Evolutionary conservation across 2,329 filamentous ascomycete species (phyloP), one percentile per base, ranked within the genome.

Genomic region (Trichoderma semiorbis): DNA sequence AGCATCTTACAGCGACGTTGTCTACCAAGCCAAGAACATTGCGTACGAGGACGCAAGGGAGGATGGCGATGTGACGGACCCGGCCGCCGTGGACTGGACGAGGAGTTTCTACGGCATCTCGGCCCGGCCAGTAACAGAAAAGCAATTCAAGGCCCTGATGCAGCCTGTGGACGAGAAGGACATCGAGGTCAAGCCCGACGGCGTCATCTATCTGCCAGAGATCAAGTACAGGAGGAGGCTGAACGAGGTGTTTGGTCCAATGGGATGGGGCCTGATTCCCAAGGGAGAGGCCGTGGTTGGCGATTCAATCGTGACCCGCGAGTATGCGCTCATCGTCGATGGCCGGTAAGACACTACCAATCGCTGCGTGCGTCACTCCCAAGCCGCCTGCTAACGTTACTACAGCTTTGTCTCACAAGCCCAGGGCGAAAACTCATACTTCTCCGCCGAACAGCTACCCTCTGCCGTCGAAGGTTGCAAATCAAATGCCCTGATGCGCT

Each of bases 391-490:
- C 66, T 69, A 43, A 69, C 6, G 8, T 7, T 28, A 12, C 26
- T 28, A 24, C 78, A 98, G 95, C 74, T 92, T 98, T 75, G 93
- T 98, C 58, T 94, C 92, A 32, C 92, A 98, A 76, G 94, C 96
- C 1, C 92, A 96, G 75, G 96, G 96, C 79, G 96, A 98, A 82
- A 95, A 97, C 85, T 90, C 93, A 75, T 99, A 97, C 83, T 99
- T 98, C 84, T 90, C 89, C 76, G 88, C 93, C 39, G 95, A 98
- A 76, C 92, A 92, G 70, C 94, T 99, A 74, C 94, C 96, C 30
- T 97, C 95, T 1, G 95, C 96, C 10, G 95, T 95, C 73, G 96
- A 99, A 83, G 96, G 96, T 68, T 97, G 94, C 87, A 98, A 98
- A 83, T 97, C 94, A 74, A 99, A 99, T 80, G 96, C 96, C 14